Evolutionary conservation across 208 protist species (phyloP).

Genomic region (Wallacemonas sp.): DNA sequence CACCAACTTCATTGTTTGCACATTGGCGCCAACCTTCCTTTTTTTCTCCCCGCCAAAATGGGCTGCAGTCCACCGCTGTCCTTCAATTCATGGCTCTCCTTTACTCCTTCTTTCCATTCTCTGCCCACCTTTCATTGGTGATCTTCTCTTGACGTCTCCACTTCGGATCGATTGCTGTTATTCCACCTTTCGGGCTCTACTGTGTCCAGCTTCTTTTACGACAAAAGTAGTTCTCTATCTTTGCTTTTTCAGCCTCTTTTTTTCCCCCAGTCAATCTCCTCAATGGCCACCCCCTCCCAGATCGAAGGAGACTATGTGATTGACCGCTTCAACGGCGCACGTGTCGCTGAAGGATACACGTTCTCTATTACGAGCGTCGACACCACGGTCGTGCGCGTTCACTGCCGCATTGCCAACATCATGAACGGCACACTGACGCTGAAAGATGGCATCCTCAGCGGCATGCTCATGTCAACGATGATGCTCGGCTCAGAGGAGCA

Average conservation of each 20-base stretch:
- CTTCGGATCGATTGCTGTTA: neutral
- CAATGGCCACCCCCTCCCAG: neutral
- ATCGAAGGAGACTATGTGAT: slow-evolving; percentile 12
- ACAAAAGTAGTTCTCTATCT: neutral
- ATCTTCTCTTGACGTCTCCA: neutral
- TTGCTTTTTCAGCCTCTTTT: neutral
- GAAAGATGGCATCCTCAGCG: slow-evolving; percentile 18
- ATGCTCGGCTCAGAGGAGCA: slow-evolving; percentile 19
- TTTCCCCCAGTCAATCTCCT: neutral
- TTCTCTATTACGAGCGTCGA: slow-evolving; percentile 11
- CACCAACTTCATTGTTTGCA: too few species aligned
- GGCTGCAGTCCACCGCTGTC: too few species aligned
- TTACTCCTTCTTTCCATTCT: neutral
- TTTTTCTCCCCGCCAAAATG: neutral
- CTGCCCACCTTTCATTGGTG: neutral
- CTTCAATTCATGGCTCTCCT: too few species aligned
- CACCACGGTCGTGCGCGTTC: neutral
- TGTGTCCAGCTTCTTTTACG: neutral
- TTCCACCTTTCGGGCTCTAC: too few species aligned
- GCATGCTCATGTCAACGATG: slow-evolving; percentile 27
- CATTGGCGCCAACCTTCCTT: neutral
- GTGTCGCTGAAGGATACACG: slow-evolving; percentile 14
- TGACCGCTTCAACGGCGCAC: slow-evolving; percentile 6
- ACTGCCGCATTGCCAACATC: slow-evolving; percentile 16
- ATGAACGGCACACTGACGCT: slow-evolving; percentile 23